Evolutionary conservation across 306 rosid species (phyloP), one percentile per base, ranked within the genome.

Genomic region (Quercus mongolica): DNA sequence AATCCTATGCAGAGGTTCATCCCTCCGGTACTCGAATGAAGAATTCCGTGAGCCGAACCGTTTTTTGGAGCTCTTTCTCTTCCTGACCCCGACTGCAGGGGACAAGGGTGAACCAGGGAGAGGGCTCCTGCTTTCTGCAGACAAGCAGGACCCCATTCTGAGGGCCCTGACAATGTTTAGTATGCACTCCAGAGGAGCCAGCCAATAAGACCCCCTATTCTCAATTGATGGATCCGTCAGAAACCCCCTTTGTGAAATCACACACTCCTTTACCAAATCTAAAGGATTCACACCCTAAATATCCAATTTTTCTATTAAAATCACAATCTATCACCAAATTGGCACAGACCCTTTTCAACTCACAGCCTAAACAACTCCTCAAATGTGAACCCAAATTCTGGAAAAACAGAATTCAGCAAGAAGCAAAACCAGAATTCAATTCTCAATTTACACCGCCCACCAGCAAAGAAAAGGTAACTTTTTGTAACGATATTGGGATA

Each of bases 91-190:
- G 35, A 65, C 56, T 1, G 74, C 44, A 1, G 88, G 90, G 63
- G 92, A 78, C 18, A 86, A 78, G 9, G 99, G 90, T 4, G 98
- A 85, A 56, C 77, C 79, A 63, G 96, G 89, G 79, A 77, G 76
- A 30, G 99, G 97, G 96, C 91, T 89, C 97, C 97, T 90, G 96
- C 97, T 90, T 82, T 95, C 99, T 62, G 81, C 86, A 73, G 99
- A 93, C 78, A 96, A 90, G 97, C 99, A 96, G 99, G 99, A 96
- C 90, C 99, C 99, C 99, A 96, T 96, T 80, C 96, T 87, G 35
- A 96, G 98, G 85, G 94, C 96, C 93, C 98, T 93, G 79, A 96
- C 86, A 71, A 93, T 87, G 76, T 84, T 81, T 19, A 93, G 79
- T 83, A 96, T 79, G 92, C 99, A 96, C 90, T 96, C 99, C 96